Conservation (phyloP, 176 grass and related monocot genomes). For the Oryza rufipogon region DNA sequence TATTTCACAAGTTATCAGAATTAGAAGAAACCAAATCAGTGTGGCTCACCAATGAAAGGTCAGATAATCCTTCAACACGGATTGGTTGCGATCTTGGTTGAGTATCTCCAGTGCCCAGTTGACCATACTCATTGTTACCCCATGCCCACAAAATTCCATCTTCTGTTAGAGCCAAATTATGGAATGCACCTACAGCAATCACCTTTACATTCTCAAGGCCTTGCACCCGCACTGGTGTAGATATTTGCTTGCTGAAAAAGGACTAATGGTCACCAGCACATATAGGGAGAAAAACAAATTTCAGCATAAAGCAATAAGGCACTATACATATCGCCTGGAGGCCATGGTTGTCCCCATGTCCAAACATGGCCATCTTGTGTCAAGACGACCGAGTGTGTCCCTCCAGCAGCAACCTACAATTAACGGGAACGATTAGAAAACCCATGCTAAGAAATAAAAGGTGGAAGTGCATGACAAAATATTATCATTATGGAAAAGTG, state of each 20-base stretch:
- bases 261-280: neutral
- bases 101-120: constrained; percentile 90
- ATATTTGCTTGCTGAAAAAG: constrained; percentile 82
- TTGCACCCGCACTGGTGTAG: constrained; percentile 87
- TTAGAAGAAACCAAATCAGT: constrained; percentile 26
- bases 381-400: constrained; percentile 91
- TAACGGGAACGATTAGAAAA: constrained; percentile 29
- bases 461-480: neutral
- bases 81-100: constrained; percentile 92
- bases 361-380: constrained; percentile 94
- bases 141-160: constrained; percentile 93
- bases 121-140: constrained; percentile 98
- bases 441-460: constrained; percentile 1
- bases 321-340: constrained; percentile 92
- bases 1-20: constrained; percentile 16
- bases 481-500: neutral
- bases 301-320: constrained; percentile 20
- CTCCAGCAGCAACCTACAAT: constrained; percentile 91
- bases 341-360: constrained; percentile 99
- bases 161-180: constrained; percentile 87
- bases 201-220: constrained; percentile 73
- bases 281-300: constrained; percentile 34
- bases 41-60: constrained; percentile 65
- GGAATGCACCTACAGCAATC: constrained; percentile 99
- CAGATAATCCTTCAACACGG: constrained; percentile 71